These are phyloP conservation scores for Camillea tinctor DNA, from an alignment of 2,329 filamentous ascomycete species.

Conservation along the genomic window DNA sequence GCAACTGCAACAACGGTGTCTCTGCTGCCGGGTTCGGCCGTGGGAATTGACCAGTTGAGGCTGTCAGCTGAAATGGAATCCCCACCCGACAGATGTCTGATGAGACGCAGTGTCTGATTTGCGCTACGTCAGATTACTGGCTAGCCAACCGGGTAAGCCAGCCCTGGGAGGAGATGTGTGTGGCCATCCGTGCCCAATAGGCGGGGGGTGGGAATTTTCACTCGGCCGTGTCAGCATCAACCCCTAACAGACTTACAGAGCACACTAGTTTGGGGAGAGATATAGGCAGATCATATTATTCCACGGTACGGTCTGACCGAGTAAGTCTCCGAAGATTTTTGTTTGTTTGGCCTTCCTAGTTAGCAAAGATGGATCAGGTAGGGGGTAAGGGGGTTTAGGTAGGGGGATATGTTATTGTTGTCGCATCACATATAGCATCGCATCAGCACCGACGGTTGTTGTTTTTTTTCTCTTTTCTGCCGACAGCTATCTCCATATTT, in stretches of 20 bases:
- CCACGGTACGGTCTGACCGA: background rate
- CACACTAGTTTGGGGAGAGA: background rate
- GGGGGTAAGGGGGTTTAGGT: too few species aligned
- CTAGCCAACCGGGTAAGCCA: slow-evolving; percentile 18
- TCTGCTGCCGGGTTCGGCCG: slow-evolving; percentile 19
- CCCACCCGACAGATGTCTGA: slow-evolving; percentile 19
- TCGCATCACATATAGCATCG: too few species aligned
- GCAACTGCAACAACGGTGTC: background rate
- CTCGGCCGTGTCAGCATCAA: slow-evolving; percentile 19
- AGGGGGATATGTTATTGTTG: background rate
- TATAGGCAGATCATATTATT: background rate
- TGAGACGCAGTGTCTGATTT: slow-evolving; percentile 22
- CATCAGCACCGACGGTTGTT: background rate
- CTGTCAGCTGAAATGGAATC: slow-evolving; percentile 25
- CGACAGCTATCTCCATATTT: background rate
- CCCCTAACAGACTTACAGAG: slow-evolving; percentile 5
- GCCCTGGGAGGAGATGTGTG: slow-evolving; percentile 17
- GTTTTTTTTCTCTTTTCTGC: too few species aligned
- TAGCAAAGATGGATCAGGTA: too few species aligned
- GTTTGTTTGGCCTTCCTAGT: background rate
- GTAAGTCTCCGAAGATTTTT: background rate
- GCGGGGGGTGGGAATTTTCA: slow-evolving; percentile 6
- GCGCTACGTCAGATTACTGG: slow-evolving; percentile 1
- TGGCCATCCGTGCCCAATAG: slow-evolving; percentile 16
- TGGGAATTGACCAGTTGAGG: slow-evolving; percentile 22